Conservation (phyloP, 129 eudicot species). For the carrot (Daucus carota) region DH1_v3.0 NC_030383.2:64027501-64028000, state of each 20-base stretch:
- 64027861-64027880: too few relatives aligned
- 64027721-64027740: too few relatives aligned
- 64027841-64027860: too few relatives aligned
- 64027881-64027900: too few relatives aligned
- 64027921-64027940: too few relatives aligned
- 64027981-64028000: too few relatives aligned
- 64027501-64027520: neutral
- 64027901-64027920: too few relatives aligned
- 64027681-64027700: neutral
- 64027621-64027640: neutral
- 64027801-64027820: too few relatives aligned
- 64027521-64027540: neutral
- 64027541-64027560: neutral
- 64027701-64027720: too few relatives aligned
- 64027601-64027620: neutral
- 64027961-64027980: too few relatives aligned
- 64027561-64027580: neutral
- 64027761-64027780: neutral
- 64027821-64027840: neutral
- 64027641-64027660: neutral
- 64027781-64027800: too few relatives aligned
- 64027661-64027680: neutral
- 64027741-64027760: neutral
- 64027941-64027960: too few relatives aligned
- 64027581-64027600: neutral